phyloP scores from a whole-genome alignment of 352 stramenopile species.

The Phytophthora macrochlamydospora region DNA sequence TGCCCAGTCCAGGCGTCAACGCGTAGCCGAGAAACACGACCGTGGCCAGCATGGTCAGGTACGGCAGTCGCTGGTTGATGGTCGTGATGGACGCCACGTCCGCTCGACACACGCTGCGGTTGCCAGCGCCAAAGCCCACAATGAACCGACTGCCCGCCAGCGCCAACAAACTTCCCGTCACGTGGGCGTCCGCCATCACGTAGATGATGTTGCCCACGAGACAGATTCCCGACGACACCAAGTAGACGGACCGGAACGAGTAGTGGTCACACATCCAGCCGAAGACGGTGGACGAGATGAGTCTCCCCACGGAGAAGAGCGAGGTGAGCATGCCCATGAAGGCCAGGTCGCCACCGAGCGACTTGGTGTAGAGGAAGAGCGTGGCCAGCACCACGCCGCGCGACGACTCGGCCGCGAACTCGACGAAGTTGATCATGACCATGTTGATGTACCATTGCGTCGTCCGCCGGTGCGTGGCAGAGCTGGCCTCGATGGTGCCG shows the following conservation, averaged over 20 bases:
- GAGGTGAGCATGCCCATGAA: slow-evolving; percentile 82
- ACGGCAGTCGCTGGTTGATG: slow-evolving; percentile 70
- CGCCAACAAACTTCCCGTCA: slow-evolving; percentile 55
- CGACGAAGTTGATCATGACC: slow-evolving; percentile 79
- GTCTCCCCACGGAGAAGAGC: slow-evolving; percentile 69
- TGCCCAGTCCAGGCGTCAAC: slow-evolving; percentile 66
- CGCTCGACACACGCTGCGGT: slow-evolving; percentile 73
- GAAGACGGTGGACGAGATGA: slow-evolving; percentile 80
- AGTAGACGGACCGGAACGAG: slow-evolving; percentile 77
- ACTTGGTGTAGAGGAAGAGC: slow-evolving; percentile 83
- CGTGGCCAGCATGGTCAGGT: slow-evolving; percentile 67
- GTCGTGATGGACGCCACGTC: slow-evolving; percentile 73
- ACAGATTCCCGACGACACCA: slow-evolving; percentile 70
- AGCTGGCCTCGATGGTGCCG: slow-evolving; percentile 14
- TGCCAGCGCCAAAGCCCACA: slow-evolving; percentile 75
- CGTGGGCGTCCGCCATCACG: slow-evolving; percentile 60
- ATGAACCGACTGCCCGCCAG: slow-evolving; percentile 66
- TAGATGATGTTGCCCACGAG: slow-evolving; percentile 74
- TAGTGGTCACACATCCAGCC: slow-evolving; percentile 84
- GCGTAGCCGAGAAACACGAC: slow-evolving; percentile 79
- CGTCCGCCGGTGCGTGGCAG: slow-evolving; percentile 30
- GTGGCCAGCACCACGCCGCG: slow-evolving; percentile 75
- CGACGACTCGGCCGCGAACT: slow-evolving; percentile 78
- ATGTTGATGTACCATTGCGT: slow-evolving; percentile 73
- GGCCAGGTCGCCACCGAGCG: slow-evolving; percentile 66